phyloP scores from a whole-genome alignment of 2,329 filamentous ascomycete genomes.

The Stagonosporopsis vannaccii region DNA sequence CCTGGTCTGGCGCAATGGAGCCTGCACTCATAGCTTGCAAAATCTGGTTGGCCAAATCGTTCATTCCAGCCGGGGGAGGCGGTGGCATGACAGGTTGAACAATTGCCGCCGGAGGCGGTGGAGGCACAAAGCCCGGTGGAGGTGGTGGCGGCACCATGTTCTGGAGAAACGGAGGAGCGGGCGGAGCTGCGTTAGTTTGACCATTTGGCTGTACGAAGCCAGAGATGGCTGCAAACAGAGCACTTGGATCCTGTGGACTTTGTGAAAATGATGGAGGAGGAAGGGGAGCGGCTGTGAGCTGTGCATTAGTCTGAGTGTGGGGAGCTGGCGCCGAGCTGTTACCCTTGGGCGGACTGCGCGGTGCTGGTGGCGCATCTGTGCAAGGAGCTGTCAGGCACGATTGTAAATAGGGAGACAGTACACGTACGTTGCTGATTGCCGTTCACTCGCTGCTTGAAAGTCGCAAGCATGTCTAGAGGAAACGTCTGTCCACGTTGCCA shows the following conservation, averaged over 20 bases:
- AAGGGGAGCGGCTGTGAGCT: slow-evolving; percentile 30
- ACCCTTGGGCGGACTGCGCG: slow-evolving; percentile 38
- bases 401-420: slow-evolving; percentile 11
- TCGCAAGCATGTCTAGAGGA: slow-evolving; percentile 76
- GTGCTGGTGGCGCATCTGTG: slow-evolving; percentile 33
- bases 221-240: slow-evolving; percentile 46
- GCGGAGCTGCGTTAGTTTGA: slow-evolving; percentile 39
- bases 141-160: slow-evolving; percentile 42
- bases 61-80: slow-evolving; percentile 33
- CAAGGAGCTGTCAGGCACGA: slow-evolving; percentile 16
- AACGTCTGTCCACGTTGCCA: slow-evolving; percentile 98
- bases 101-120: slow-evolving; percentile 33
- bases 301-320: slow-evolving; percentile 37
- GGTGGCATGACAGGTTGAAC: slow-evolving; percentile 35
- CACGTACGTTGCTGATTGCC: slow-evolving; percentile 70
- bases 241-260: slow-evolving; percentile 36
- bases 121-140: slow-evolving; percentile 43
- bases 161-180: slow-evolving; percentile 39
- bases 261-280: slow-evolving; percentile 22
- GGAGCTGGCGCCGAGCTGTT: slow-evolving; percentile 30
- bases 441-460: slow-evolving; percentile 82
- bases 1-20: slow-evolving; percentile 45
- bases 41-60: slow-evolving; percentile 42
- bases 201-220: slow-evolving; percentile 39
- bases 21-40: slow-evolving; percentile 45